Percentiles rank a stretch among this genome's conserved stretches.
phyloP scores from a whole-genome alignment of 129 eudicot genomes.

The carrot (Daucus carota) region DNA sequence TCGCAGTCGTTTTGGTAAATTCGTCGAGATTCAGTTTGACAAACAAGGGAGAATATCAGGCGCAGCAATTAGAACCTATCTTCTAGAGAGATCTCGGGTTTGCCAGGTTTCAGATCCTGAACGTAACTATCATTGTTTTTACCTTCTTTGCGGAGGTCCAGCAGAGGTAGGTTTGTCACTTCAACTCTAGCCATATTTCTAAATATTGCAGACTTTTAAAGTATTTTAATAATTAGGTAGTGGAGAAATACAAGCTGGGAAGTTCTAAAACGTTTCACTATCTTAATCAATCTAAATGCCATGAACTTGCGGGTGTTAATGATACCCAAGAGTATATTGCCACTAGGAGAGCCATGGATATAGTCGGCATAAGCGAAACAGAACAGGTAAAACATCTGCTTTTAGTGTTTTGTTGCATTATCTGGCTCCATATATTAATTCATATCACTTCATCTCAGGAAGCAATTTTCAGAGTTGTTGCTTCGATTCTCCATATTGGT shows the following conservation, averaged over 20 bases:
- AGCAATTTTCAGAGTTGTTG: conserved; percentile 89
- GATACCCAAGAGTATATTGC: conserved; percentile 69
- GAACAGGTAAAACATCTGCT: conserved; percentile 59
- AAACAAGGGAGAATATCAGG: conserved; percentile 77
- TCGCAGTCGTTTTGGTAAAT: conserved; percentile 65
- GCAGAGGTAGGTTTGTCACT: conserved; percentile 42
- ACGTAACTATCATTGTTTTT: conserved; percentile 91
- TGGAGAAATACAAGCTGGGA: conserved; percentile 69
- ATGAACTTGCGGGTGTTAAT: conserved; percentile 62
- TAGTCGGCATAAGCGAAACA: conserved; percentile 67
- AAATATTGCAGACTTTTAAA: not conserved
- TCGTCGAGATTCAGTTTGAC: conserved; percentile 94
- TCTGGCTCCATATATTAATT: not conserved
- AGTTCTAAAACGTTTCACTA: conserved; percentile 79
- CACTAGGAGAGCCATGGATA: conserved; percentile 84
- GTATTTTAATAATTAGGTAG: conserved; percentile 36
- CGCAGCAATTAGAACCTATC: conserved; percentile 83
- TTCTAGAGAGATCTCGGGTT: conserved; percentile 91
- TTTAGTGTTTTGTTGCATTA: conserved; percentile 1
- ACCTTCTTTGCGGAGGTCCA: conserved; percentile 99
- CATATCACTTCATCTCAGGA: conserved; percentile 37
- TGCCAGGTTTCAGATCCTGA: conserved; percentile 95
- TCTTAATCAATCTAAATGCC: conserved; percentile 85
- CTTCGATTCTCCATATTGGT: conserved; percentile 93
- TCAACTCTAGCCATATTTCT: not conserved